Percentiles rank a stretch among this genome's conserved stretches.
Conservation (phyloP, 1,139 yeast species). For the Nakaseomyces sp. region DNA sequence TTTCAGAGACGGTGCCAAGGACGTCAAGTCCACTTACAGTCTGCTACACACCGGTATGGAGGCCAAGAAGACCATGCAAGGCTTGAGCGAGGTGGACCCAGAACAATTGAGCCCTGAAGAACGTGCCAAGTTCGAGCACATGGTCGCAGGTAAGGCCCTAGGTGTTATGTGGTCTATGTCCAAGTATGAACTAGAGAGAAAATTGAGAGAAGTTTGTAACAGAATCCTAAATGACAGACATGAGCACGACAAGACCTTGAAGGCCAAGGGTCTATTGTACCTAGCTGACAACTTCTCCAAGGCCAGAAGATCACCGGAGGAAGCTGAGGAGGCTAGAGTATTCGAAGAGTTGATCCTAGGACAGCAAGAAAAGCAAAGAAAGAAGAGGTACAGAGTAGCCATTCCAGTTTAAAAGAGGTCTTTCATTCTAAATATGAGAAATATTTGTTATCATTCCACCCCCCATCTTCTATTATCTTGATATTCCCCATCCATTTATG, state of each 20-base stretch:
- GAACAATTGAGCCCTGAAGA: slow-evolving; percentile 41
- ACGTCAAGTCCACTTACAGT: slow-evolving; percentile 55
- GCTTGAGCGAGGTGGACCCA: slow-evolving; percentile 47
- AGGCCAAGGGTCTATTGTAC: slow-evolving; percentile 51
- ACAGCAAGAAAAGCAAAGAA: slow-evolving; percentile 32
- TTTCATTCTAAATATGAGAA: too few species aligned
- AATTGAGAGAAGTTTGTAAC: slow-evolving; percentile 56
- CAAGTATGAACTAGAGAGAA: slow-evolving; percentile 60
- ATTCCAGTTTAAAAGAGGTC: too few species aligned
- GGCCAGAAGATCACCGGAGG: slow-evolving; percentile 54
- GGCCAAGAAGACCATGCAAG: slow-evolving; percentile 64
- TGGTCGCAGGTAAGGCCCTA: slow-evolving; percentile 63
- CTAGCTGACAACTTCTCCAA: slow-evolving; percentile 50
- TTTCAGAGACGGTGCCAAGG: slow-evolving; percentile 61
- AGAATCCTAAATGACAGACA: slow-evolving; percentile 48
- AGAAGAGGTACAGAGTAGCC: slow-evolving; percentile 4
- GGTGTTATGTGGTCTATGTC: slow-evolving; percentile 76
- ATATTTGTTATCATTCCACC: too few species aligned
- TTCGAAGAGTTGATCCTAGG: slow-evolving; percentile 58
- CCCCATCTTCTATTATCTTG: too few species aligned
- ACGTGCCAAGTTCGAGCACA: slow-evolving; percentile 53
- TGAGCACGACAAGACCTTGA: slow-evolving; percentile 41
- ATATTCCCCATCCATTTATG: too few species aligned
- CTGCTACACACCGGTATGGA: slow-evolving; percentile 60
- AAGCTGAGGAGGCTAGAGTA: slow-evolving; percentile 63